Percentiles rank a stretch among this genome's conserved stretches.
These are phyloP conservation scores for Tuber melanosporum DNA, from an alignment of 495 filamentous ascomycete genomes.

Conservation along the genomic window DNA sequence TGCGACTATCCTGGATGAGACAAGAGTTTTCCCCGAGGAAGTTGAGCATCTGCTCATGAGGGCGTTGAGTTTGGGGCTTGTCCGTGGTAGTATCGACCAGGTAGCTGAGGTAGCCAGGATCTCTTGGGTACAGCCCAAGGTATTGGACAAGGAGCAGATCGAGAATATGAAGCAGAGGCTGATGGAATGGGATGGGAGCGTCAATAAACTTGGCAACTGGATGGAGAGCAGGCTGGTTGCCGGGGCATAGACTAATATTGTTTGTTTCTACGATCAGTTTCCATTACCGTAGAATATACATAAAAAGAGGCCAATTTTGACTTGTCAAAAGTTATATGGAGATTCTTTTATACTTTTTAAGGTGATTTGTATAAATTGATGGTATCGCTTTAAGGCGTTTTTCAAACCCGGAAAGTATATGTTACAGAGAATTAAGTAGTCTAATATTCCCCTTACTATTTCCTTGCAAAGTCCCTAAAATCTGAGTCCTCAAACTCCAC, in stretches of 20 bases:
- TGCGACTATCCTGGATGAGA: constrained; percentile 76
- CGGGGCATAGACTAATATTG: neutral
- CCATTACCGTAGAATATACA: neutral
- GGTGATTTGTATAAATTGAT: neutral
- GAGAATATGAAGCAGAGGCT: constrained; percentile 83
- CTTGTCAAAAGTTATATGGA: neutral
- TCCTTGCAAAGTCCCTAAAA: constrained; percentile 48
- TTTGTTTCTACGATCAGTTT: neutral
- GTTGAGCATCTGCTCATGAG: constrained; percentile 99
- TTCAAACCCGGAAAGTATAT: constrained; percentile 8
- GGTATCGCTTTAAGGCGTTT: neutral
- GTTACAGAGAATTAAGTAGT: constrained; percentile 17
- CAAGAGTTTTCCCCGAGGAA: constrained; percentile 79
- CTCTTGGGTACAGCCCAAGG: constrained; percentile 98
- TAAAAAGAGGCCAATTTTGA: neutral
- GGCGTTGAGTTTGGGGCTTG: constrained; percentile 82
- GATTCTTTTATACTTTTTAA: neutral
- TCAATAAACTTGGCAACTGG: constrained; percentile 58
- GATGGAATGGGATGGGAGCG: constrained; percentile 89
- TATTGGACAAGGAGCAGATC: constrained; percentile 91
- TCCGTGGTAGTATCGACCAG: constrained; percentile 92
- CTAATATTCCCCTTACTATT: constrained; percentile 2
- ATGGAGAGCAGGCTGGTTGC: constrained; percentile 39
- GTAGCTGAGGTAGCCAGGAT: constrained; percentile 89
- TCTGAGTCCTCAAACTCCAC: constrained; percentile 60